These are phyloP conservation scores for Hortiboletus rubellus DNA, from an alignment of 1,284 basidiomycete genomes.

Conservation along the genomic window DNA sequence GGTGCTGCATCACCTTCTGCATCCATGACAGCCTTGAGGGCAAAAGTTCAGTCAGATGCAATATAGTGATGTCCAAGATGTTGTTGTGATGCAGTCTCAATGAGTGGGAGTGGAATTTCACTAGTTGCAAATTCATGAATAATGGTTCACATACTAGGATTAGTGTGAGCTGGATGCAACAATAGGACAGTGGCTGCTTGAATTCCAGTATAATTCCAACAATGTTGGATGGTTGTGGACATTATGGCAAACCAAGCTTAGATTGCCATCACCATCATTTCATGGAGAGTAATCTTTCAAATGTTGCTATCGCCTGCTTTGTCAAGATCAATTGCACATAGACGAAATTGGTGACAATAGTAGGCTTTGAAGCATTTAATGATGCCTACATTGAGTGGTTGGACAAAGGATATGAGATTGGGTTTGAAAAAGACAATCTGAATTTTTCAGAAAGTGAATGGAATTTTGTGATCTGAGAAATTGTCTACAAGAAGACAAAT, in stretches of 20 bases:
- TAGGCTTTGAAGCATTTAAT: slow-evolving; percentile 2
- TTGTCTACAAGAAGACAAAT: slow-evolving; percentile 1
- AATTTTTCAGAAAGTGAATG: not conserved
- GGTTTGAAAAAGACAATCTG: slow-evolving; percentile 1
- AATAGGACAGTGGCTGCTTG: not conserved
- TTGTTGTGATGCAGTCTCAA: not conserved
- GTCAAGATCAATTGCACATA: not conserved
- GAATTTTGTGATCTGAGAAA: not conserved
- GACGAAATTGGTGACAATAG: not conserved
- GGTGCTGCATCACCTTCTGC: no score
- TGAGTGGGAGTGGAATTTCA: not conserved
- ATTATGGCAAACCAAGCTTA: not conserved
- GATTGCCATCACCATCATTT: not conserved
- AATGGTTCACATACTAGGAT: not conserved
- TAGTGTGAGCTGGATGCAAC: not conserved
- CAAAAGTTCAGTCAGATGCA: not conserved
- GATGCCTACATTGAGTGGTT: slow-evolving; percentile 3
- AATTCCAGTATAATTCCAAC: slow-evolving; percentile 1
- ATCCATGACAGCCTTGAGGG: not conserved
- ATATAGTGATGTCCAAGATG: not conserved
- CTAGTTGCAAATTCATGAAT: not conserved
- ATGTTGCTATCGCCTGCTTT: not conserved
- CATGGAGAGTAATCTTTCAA: not conserved
- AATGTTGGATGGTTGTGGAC: not conserved
- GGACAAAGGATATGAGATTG: slow-evolving; percentile 3